Percentiles rank a stretch among this genome's conserved stretches.
phyloP scores from a whole-genome alignment of 2,329 filamentous ascomycete species.

The Chaetomium strumarium region DNA sequence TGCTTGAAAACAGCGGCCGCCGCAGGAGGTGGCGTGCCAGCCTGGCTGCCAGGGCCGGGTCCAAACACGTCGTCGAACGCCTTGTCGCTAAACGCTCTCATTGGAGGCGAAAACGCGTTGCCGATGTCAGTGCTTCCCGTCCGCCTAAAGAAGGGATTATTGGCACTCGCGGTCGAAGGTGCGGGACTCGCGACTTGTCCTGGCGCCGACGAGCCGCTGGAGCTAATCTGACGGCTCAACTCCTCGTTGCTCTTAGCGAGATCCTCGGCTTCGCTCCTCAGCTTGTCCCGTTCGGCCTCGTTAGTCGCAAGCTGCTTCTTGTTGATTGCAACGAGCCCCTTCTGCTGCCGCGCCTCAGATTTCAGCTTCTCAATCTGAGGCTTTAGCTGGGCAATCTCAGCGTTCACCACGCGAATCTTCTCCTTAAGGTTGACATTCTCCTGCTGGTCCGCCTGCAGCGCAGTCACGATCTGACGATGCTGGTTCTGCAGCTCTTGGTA shows the following conservation, averaged over 20 bases:
- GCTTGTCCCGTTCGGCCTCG: constrained; percentile 81
- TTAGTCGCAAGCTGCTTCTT: constrained; percentile 93
- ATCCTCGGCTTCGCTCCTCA: constrained; percentile 72
- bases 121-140: constrained; percentile 57
- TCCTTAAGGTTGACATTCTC: constrained; percentile 85
- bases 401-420: constrained; percentile 75
- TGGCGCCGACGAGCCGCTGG: constrained; percentile 42
- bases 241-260: constrained; percentile 59
- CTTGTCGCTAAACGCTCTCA: constrained; percentile 51
- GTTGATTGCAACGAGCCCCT: constrained; percentile 94
- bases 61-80: constrained; percentile 87
- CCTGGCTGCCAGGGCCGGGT: constrained; percentile 57
- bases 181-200: constrained; percentile 62
- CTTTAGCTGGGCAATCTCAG: constrained; percentile 76
- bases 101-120: constrained; percentile 46
- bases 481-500: constrained; percentile 78
- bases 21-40: constrained; percentile 41
- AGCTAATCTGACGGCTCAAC: constrained; percentile 45
- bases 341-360: constrained; percentile 88
- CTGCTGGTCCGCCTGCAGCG: constrained; percentile 78
- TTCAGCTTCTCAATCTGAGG: constrained; percentile 90
- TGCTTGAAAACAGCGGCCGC: constrained; percentile 61
- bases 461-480: constrained; percentile 67
- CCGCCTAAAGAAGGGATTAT: constrained; percentile 90
- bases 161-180: constrained; percentile 63